Base-by-base conservation (phyloP, 306 rosid genomes). In the Amphicarpaea edgeworthii region DNA sequence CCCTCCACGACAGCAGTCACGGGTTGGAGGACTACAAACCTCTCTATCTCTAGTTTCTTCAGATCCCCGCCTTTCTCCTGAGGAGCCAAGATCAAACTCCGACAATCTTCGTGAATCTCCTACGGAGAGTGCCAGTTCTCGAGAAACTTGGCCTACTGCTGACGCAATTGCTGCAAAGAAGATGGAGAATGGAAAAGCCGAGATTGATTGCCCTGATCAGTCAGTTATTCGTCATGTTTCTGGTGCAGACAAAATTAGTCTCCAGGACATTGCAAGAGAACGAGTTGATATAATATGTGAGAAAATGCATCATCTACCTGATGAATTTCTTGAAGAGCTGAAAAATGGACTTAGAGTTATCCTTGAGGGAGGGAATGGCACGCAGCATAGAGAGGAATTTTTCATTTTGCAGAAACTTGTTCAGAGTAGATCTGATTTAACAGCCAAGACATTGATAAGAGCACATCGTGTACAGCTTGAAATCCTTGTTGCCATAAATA, bases 401-500 rank as follows among this genome's bases (percentile, higher is more conserved):
- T 90, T 86, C 77, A 82, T 81, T 65, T 75, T 95, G 87, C 97
- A 95, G 88, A 95, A 85, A 85, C 86, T 86, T 79, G 92, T 95
- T 62, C 99, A 89, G 77, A 84, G 79, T 79, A 87, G 97, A 86
- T 46, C 87, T 72, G 98, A 95, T 86, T 89, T 95, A 83, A 95
- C 97, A 1, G 96, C 87, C 21, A 92, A 90, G 83, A 87, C 97
- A 16, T 86, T 95, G 88, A 85, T 86, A 57, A 85, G 96, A 77
- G 96, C 99, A 21, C 99, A 95, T 77, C 84, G 97, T 47, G 96
- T 81, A 54, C 99, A 92, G 88, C 97, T 95, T 75, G 99, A 92
- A 83, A 89, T 95, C 80, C 90, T 95, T 70, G 97, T 95, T 77
- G 86, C 99, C 23, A 92, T 92, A 51, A 95, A 95, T 77, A 89